Conservation (phyloP, 2,329 filamentous ascomycete genomes). For the Exutisphaerella laricina region DNA sequence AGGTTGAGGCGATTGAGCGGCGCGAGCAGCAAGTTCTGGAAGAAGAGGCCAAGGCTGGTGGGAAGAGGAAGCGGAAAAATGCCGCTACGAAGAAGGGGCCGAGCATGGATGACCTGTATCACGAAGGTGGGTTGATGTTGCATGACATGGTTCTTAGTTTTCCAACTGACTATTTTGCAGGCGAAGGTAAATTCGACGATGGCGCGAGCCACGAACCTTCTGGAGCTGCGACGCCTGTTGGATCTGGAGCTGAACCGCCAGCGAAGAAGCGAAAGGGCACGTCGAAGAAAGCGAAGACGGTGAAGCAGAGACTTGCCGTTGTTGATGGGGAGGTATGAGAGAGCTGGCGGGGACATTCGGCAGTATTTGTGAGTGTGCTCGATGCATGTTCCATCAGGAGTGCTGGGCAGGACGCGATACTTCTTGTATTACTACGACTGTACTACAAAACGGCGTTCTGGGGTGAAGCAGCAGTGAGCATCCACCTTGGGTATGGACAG, state of each 20-base stretch:
- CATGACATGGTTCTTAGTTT: not conserved
- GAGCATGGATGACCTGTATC: constrained; percentile 92
- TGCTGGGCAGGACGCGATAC: too few species aligned
- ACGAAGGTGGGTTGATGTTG: constrained; percentile 65
- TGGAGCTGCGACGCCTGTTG: constrained; percentile 78
- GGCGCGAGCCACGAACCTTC: constrained; percentile 75
- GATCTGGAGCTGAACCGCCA: constrained; percentile 47
- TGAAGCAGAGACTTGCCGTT: constrained; percentile 46
- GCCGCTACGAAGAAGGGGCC: constrained; percentile 55
- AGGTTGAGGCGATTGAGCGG: constrained; percentile 87
- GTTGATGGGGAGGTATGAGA: constrained; percentile 39
- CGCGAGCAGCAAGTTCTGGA: constrained; percentile 80
- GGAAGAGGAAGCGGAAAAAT: constrained; percentile 46
- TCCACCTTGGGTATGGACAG: too few species aligned
- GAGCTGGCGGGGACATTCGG: not conserved
- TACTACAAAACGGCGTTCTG: too few species aligned
- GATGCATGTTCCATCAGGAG: not conserved
- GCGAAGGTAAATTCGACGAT: constrained; percentile 95
- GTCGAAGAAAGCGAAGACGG: constrained; percentile 49
- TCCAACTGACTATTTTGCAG: constrained; percentile 43
- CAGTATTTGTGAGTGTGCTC: not conserved
- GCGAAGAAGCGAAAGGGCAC: constrained; percentile 54
- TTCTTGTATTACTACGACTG: too few species aligned
- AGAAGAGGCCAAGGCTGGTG: constrained; percentile 55
- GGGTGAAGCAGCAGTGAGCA: too few species aligned